Evolutionary conservation across 176 grass and related monocot species (phyloP), one percentile per base, ranked within the genome.

Genomic region (Areca catechu): DNA sequence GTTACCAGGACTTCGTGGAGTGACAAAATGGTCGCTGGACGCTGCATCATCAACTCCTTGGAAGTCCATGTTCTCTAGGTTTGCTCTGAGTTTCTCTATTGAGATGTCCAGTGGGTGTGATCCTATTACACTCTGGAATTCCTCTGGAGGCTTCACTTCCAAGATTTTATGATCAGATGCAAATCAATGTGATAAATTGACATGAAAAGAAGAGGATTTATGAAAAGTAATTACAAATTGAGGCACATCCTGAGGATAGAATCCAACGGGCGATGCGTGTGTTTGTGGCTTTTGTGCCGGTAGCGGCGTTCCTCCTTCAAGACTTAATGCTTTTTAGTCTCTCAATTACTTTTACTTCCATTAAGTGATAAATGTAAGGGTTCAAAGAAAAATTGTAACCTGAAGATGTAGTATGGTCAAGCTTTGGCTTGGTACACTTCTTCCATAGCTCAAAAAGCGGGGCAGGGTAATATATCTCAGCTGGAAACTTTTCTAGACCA

Each of bases 1-100:
- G 76, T 24, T 80, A 97, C 92, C 92, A 58, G 74, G 61, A 79
- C 80, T 96, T 73, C 77, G 67, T 16, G 91, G 77, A 79, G 83
- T 90, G 60, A 67, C 74, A 85, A 67, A 86, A 69, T 56, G 63
- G 52, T 66, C 86, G 77, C 79, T 85, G 17, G 64, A 59, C 63
- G 71, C 19, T 61, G 54, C 12, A 64, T 63, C 54, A 51, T 65
- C 74, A 68, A 29, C 25, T 67, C 70, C 80, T 57, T 74, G 76
- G 64, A 60, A 60, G 48, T 77, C 81, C 17, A 37, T 58, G 63
- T 53, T 61, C 17, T 61, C 69, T 37, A 68, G 47, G 74, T 83
- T 74, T 57, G 24, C 83, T 71, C 88, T 77, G 27, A 72, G 71
- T 70, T 80, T 75, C 72, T 87, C 79, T 22, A 87, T 79, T 72